Evolutionary conservation across 345 rosid species (phyloP).

Genomic region (Salix caprea): DNA sequence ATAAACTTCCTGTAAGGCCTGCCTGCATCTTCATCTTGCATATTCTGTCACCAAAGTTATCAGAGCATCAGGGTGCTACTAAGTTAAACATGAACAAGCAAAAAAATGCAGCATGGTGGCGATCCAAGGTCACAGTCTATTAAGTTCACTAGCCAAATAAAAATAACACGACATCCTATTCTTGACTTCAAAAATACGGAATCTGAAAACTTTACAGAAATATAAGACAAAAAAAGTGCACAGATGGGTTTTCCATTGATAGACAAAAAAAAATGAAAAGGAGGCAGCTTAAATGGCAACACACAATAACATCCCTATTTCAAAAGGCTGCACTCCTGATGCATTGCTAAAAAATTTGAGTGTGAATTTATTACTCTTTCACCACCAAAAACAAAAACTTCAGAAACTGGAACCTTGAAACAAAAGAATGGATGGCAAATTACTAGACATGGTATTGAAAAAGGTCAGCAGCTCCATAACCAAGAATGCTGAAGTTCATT

Average conservation of each 20-base stretch:
- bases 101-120: too few relatives aligned
- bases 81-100: background rate
- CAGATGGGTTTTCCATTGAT: too few relatives aligned
- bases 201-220: background rate
- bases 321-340: background rate
- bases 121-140: background rate
- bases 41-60: constrained; percentile 42
- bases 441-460: background rate
- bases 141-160: background rate
- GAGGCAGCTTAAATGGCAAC: background rate
- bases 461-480: background rate
- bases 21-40: constrained; percentile 93
- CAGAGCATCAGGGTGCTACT: background rate
- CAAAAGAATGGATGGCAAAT: background rate
- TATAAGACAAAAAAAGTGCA: too few relatives aligned
- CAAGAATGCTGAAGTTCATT: background rate
- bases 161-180: background rate
- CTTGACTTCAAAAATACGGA: too few relatives aligned
- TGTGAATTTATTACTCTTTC: background rate
- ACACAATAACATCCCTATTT: background rate
- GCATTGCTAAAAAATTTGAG: background rate
- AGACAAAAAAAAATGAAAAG: background rate
- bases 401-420: background rate
- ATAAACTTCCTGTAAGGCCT: constrained; percentile 80
- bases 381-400: background rate